Conservation (phyloP, 148 eudicot genomes). For the Camellia lanceoleosa region DNA sequence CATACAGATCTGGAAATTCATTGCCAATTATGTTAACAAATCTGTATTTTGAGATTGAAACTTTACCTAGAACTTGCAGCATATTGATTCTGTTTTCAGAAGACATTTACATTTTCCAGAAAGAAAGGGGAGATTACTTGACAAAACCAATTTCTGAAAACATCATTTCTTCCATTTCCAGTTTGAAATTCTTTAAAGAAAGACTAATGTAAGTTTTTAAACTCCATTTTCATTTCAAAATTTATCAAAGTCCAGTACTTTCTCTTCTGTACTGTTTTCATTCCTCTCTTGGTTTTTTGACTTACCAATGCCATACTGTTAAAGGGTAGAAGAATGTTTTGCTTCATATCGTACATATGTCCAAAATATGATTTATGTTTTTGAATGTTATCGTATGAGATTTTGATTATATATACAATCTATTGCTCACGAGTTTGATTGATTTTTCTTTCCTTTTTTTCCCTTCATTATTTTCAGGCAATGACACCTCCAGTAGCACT, state of each 20-base stretch:
- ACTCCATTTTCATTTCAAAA: not conserved
- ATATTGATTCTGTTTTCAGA: not conserved
- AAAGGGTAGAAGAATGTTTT: not conserved
- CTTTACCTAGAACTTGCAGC: not conserved
- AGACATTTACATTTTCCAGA: not conserved
- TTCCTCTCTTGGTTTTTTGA: not conserved
- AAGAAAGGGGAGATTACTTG: not conserved
- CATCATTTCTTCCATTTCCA: not conserved
- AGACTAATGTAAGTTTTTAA: not conserved
- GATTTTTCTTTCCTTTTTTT: not conserved
- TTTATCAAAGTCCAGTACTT: not conserved
- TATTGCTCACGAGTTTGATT: slow-evolving; percentile 8
- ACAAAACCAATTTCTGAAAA: not conserved
- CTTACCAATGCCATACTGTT: too few relatives aligned
- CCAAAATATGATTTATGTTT: not conserved
- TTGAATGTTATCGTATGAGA: not conserved
- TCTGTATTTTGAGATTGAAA: not conserved
- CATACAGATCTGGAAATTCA: not conserved
- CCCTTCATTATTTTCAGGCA: slow-evolving; percentile 29
- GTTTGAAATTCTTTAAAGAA: not conserved
- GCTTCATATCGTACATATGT: not conserved
- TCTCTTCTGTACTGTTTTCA: not conserved
- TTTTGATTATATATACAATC: not conserved
- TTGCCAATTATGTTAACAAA: not conserved
- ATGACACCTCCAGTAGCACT: slow-evolving; percentile 26